These are phyloP conservation scores for Takakia lepidozioides DNA, from an alignment of 225 moss, liverwort and hornwort species.

Conservation along the genomic window DNA sequence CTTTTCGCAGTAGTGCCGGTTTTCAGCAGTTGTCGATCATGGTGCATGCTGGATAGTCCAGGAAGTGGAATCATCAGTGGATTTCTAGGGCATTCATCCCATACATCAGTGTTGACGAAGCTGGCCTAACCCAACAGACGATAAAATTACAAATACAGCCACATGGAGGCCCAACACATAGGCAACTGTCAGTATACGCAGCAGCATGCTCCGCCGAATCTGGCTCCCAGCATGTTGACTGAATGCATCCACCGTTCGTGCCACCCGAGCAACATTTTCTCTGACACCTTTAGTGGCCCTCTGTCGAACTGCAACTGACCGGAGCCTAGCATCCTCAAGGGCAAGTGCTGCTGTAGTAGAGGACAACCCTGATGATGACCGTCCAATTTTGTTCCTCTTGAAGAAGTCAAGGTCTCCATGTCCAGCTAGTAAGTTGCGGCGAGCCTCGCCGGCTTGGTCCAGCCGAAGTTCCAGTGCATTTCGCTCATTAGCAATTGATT, in stretches of 20 bases:
- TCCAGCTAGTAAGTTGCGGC: slow-evolving; percentile 42
- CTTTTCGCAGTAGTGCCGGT: no score
- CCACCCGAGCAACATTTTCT: slow-evolving; percentile 69
- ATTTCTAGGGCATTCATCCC: no score
- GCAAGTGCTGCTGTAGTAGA: slow-evolving; percentile 45
- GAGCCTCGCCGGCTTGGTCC: slow-evolving; percentile 55
- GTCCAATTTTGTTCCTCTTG: slow-evolving; percentile 79
- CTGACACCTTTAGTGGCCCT: slow-evolving; percentile 59
- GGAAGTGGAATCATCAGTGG: no score
- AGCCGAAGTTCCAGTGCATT: slow-evolving; percentile 69
- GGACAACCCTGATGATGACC: slow-evolving; percentile 43
- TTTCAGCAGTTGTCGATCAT: no score
- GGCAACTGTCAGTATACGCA: slow-evolving; percentile 63
- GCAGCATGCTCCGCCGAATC: slow-evolving; percentile 63
- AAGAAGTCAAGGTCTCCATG: slow-evolving; percentile 52
- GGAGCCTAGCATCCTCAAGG: slow-evolving; percentile 50
- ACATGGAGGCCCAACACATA: slow-evolving; percentile 72
- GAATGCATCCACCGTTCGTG: slow-evolving; percentile 67
- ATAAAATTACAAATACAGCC: slow-evolving; percentile 64
- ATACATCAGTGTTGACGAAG: slow-evolving; percentile 22
- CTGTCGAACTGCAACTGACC: slow-evolving; percentile 55
- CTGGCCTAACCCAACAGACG: slow-evolving; percentile 42
- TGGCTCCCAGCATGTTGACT: slow-evolving; percentile 70
- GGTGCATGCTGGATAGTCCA: no score
- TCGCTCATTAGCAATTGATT: slow-evolving; percentile 72